Evolutionary conservation across 345 rosid species (phyloP).

Genomic region (Syzygium grande): DNA sequence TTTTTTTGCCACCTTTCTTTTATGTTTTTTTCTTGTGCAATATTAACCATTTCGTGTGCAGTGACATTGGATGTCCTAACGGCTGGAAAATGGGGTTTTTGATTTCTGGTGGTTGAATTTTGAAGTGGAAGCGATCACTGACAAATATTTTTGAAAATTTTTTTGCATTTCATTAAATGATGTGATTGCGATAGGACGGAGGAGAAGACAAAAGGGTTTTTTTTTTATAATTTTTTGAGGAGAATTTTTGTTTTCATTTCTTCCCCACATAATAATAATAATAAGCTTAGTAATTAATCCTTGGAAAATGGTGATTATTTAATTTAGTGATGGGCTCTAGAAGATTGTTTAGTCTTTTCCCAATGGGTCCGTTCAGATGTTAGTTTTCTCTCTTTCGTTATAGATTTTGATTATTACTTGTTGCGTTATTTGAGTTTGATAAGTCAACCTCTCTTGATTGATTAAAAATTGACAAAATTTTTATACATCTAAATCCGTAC

Average conservation of each 20-base stretch:
- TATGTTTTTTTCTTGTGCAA: not conserved
- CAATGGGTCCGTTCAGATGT: not conserved
- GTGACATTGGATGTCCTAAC: not conserved
- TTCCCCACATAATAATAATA: not conserved
- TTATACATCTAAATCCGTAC: not conserved
- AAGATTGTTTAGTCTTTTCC: not conserved
- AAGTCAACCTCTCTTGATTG: no score
- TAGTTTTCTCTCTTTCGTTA: not conserved
- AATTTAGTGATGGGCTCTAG: not conserved
- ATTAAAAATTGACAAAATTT: not conserved
- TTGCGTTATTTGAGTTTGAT: not conserved
- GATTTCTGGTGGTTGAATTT: not conserved
- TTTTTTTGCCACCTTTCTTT: not conserved
- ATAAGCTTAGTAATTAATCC: not conserved
- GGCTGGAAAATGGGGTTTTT: not conserved
- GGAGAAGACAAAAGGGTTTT: not conserved
- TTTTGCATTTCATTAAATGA: not conserved
- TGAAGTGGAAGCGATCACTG: not conserved
- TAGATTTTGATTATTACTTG: not conserved
- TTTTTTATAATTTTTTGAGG: not conserved
- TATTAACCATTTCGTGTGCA: no score
- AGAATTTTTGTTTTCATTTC: not conserved
- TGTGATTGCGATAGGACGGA: not conserved
- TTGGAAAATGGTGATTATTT: not conserved
- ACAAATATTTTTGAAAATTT: not conserved